Evolutionary conservation across 345 rosid species (phyloP), one percentile per base, ranked within the genome.

Genomic region (Eucalyptus erythrocorys): DNA sequence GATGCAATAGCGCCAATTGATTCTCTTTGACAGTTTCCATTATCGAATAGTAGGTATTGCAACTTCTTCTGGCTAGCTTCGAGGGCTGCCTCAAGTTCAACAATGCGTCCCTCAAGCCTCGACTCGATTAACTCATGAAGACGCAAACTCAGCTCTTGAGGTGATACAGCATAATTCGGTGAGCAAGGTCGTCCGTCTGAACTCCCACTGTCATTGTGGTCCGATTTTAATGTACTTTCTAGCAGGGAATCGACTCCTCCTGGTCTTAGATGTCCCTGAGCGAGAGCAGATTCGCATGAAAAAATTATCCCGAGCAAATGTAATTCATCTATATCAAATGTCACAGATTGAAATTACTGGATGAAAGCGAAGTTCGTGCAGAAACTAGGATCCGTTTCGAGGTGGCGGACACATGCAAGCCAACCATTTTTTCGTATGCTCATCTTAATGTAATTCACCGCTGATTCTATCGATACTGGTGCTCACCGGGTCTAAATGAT

Each of bases 121-220:
- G 91, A 89, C 68, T 91, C 87, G 55, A 91, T 89, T 32, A 93
- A 89, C 49, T 89, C 88, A 34, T 91, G 94, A n/a, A 91, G 92
- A 37, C 87, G 92, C 79, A 92, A 79, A 82, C 91, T 87, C 88
- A 92, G 89, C 85, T 92, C 93, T 57, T 3, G 24, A 15, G 91
- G 91, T 48, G 89, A 85, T 22, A 91, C 90, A 11, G 80, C 88
- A 51, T 37, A 86, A 85, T 89, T 90, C 59, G 87, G 68, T 27
- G 88, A 37, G 49, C 87, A 34, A 79, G 55, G 40, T 14, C 13
- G 86, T 64, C 86, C 4, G 5, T 64, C 71, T 13, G 80, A 79
- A 57, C 37, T 81, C 50, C 85, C 27, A n/a, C 88, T 34, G 53
- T 10, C 42, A n/a, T 86, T 6, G 57, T 10, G 40, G 43, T 92